These are phyloP conservation scores for Apiotrichum sp. DNA, from an alignment of 1,284 basidiomycete species.

Conservation along the genomic window DNA sequence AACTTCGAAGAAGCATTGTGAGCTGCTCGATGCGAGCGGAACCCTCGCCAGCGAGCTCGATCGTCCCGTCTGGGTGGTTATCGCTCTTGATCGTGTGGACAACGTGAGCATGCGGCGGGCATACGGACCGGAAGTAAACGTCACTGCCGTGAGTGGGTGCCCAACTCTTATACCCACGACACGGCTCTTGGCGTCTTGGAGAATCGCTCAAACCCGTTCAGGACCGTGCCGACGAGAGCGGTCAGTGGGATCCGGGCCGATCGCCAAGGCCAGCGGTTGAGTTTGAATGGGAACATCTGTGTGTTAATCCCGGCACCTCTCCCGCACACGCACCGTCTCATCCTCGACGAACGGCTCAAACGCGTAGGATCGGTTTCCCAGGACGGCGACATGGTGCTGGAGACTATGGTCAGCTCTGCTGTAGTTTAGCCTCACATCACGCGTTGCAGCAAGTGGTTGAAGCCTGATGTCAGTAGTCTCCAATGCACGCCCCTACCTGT, in stretches of 20 bases:
- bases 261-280: conserved; percentile 35
- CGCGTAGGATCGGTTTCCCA: conserved; percentile 36
- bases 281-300: conserved; percentile 25
- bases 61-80: conserved; percentile 24
- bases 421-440: conserved; percentile 16
- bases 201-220: conserved; percentile 39
- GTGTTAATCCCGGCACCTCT: too few species aligned
- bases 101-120: conserved; percentile 19
- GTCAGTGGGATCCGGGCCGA: conserved; percentile 38
- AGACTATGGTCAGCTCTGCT: conserved; percentile 20
- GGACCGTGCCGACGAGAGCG: conserved; percentile 34
- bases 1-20: conserved; percentile 21
- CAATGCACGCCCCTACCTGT: conserved; percentile 18
- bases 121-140: conserved; percentile 24
- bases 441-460: conserved; percentile 33
- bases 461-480: conserved; percentile 9
- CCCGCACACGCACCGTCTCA: conserved; percentile 23
- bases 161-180: conserved; percentile 26
- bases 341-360: conserved; percentile 41
- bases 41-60: conserved; percentile 26
- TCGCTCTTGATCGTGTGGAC: conserved; percentile 22
- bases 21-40: conserved; percentile 30
- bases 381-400: conserved; percentile 41
- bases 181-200: conserved; percentile 35
- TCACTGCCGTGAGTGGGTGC: conserved; percentile 11